A percentile compares a stretch with the other conserved stretches of the same genome.
phyloP scores from a whole-genome alignment of 2,329 filamentous ascomycete genomes.

The Hypoxylon rubiginosum region DNA sequence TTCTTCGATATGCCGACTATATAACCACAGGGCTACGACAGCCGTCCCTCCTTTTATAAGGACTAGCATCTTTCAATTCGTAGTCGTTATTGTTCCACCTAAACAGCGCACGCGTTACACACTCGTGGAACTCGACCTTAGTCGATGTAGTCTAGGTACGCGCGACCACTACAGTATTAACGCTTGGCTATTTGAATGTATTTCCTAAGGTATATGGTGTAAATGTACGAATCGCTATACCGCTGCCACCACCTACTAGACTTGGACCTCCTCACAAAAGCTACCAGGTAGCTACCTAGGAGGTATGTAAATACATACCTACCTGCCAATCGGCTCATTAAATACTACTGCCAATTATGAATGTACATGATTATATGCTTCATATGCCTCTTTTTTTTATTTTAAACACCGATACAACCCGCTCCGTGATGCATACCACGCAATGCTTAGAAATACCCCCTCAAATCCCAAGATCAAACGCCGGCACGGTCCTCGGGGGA shows the following conservation, averaged over 20 bases:
- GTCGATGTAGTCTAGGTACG: no score
- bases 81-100: not conserved
- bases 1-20: not conserved
- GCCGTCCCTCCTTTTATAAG: no score
- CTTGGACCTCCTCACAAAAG: no score
- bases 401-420: slow-evolving; percentile 32
- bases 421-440: slow-evolving; percentile 26
- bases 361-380: slow-evolving; percentile 16
- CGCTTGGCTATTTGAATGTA: not conserved
- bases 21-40: no score
- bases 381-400: slow-evolving; percentile 22
- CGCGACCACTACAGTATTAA: not conserved
- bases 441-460: slow-evolving; percentile 22
- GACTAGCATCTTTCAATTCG: not conserved
- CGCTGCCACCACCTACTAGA: not conserved
- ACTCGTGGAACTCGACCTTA: no score
- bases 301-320: not conserved
- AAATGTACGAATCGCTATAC: slow-evolving; percentile 14
- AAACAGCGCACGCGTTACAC: no score
- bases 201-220: not conserved
- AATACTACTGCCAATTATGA: slow-evolving; percentile 23
- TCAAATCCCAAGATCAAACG: slow-evolving; percentile 29
- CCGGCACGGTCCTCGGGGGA: slow-evolving; percentile 36
- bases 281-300: not conserved
- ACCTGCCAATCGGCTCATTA: not conserved